phyloP scores from a whole-genome alignment of 2,329 filamentous ascomycete genomes.

The Aspergillus fischeri region DNA sequence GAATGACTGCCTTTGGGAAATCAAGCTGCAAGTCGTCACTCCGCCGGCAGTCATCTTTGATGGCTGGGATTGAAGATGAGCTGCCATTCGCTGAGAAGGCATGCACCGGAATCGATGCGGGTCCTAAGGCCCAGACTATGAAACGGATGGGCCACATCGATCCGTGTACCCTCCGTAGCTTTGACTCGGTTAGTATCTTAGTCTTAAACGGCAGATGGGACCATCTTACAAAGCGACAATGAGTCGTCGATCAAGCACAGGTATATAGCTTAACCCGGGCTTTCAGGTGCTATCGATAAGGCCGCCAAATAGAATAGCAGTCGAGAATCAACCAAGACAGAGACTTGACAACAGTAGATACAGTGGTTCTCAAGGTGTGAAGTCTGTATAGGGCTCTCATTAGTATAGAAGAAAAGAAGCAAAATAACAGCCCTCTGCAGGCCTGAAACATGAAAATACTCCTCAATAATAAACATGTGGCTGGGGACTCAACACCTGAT shows the following conservation, averaged over 20 bases:
- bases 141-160: background rate
- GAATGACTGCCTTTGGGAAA: conserved; percentile 1
- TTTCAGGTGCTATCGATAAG: background rate
- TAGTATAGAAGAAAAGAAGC: background rate
- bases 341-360: background rate
- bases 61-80: background rate
- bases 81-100: background rate
- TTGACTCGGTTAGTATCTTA: background rate
- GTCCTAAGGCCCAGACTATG: background rate
- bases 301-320: background rate
- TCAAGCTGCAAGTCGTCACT: background rate
- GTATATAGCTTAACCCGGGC: background rate
- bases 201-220: background rate
- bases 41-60: background rate
- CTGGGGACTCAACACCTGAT: background rate
- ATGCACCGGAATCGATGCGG: background rate
- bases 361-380: background rate
- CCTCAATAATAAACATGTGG: background rate
- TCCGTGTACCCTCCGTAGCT: background rate
- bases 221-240: background rate
- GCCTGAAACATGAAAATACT: background rate
- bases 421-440: background rate
- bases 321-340: no score
- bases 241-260: background rate
- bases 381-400: background rate